Conservation (phyloP, 352 stramenopile species). For the Pythium grandisporangium region DNA sequence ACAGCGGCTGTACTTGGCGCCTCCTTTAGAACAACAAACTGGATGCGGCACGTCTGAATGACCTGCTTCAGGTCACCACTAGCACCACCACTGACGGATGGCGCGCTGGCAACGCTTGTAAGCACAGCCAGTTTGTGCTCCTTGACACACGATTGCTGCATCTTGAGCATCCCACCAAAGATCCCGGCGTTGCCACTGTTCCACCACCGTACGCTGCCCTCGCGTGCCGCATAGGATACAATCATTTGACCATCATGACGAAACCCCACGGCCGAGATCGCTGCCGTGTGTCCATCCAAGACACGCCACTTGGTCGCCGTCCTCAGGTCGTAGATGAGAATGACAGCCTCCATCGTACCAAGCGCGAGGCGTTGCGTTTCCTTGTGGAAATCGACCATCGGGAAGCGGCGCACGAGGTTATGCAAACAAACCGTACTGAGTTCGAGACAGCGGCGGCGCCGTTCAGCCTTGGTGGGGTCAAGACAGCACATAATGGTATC, state of each 20-base stretch:
- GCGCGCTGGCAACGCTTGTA: constrained; percentile 26
- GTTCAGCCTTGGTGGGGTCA: constrained; percentile 77
- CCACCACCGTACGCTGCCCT: constrained; percentile 78
- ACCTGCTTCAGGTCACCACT: constrained; percentile 71
- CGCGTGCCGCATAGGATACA: constrained; percentile 72
- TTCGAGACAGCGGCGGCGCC: constrained; percentile 63
- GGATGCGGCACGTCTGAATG: constrained; percentile 78
- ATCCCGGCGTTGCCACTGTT: constrained; percentile 71
- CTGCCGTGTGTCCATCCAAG: constrained; percentile 65
- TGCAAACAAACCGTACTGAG: constrained; percentile 77
- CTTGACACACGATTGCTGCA: constrained; percentile 82
- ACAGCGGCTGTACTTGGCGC: constrained; percentile 9
- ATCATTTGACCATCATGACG: constrained; percentile 66
- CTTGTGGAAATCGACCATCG: constrained; percentile 86
- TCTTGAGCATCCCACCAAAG: constrained; percentile 81
- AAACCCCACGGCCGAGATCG: constrained; percentile 65
- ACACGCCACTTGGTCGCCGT: constrained; percentile 86
- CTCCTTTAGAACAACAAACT: constrained; percentile 62
- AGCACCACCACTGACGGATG: constrained; percentile 39
- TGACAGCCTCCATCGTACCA: constrained; percentile 82
- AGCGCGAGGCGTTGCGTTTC: constrained; percentile 78
- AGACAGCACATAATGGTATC: constrained; percentile 81
- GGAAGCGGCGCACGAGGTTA: constrained; percentile 72
- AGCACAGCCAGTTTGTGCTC: constrained; percentile 67
- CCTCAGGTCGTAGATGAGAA: constrained; percentile 83